Conservation (phyloP, 2,329 filamentous ascomycete genomes). For the Aspergillus quadricinctus region DNA sequence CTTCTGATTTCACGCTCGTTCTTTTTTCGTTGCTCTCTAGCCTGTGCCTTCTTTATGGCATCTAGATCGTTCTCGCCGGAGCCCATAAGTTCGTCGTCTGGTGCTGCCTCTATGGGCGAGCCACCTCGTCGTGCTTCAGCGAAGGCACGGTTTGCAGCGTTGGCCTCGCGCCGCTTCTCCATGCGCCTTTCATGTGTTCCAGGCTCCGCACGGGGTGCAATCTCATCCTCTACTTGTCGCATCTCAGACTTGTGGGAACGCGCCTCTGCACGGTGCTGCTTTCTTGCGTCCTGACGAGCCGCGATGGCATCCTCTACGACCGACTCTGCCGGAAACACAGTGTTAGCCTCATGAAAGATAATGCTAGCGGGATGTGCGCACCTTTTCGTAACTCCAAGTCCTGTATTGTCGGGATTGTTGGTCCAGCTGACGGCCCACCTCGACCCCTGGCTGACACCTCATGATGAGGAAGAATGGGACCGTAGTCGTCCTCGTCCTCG, state of each 20-base stretch:
- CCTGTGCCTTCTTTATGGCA: slow-evolving; percentile 61
- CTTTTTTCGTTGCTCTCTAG: slow-evolving; percentile 66
- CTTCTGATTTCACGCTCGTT: slow-evolving; percentile 76
- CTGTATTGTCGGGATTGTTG: slow-evolving; percentile 63
- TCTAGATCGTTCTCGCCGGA: slow-evolving; percentile 57
- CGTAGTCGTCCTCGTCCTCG: slow-evolving; percentile 61
- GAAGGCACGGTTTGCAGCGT: slow-evolving; percentile 70
- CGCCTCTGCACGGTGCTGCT: slow-evolving; percentile 47
- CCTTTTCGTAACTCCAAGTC: slow-evolving; percentile 63
- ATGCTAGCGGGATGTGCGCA: slow-evolving; percentile 8
- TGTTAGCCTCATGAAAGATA: not conserved
- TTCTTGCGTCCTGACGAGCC: slow-evolving; percentile 23
- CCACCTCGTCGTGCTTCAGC: slow-evolving; percentile 53
- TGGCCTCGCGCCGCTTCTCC: slow-evolving; percentile 74
- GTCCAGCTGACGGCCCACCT: slow-evolving; percentile 42
- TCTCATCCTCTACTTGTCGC: slow-evolving; percentile 57
- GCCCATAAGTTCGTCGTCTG: slow-evolving; percentile 71
- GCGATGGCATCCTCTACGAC: slow-evolving; percentile 26
- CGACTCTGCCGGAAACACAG: slow-evolving; percentile 19
- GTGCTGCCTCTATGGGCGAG: slow-evolving; percentile 61
- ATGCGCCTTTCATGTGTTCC: slow-evolving; percentile 78
- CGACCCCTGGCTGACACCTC: slow-evolving; percentile 7
- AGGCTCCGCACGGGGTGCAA: slow-evolving; percentile 75
- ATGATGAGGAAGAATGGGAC: slow-evolving; percentile 46
- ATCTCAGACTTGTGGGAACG: slow-evolving; percentile 41